A percentile compares a stretch with the other conserved stretches of the same genome.
Conservation (phyloP, 2,329 filamentous ascomycete species). For the Scedosporium aurantiacum region DNA sequence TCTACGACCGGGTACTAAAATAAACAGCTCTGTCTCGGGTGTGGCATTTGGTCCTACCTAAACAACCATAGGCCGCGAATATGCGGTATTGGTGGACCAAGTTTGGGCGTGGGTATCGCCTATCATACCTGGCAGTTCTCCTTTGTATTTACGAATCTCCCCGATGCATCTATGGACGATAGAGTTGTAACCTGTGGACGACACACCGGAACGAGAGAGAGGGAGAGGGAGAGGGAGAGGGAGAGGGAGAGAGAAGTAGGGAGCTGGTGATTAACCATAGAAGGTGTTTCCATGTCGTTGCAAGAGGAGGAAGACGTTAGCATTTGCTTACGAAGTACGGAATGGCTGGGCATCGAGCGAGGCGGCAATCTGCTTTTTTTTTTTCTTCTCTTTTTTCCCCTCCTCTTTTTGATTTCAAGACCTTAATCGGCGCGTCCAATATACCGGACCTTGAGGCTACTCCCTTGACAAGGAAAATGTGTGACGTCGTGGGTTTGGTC, state of each 20-base stretch:
- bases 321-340: background rate
- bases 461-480: too few relatives aligned
- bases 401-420: background rate
- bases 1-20: conserved; percentile 70
- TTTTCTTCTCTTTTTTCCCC: conserved; percentile 2
- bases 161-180: background rate
- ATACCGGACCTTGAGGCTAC: too few relatives aligned
- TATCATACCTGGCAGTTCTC: background rate
- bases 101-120: background rate
- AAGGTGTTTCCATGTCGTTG: conserved; percentile 1
- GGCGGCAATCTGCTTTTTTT: conserved; percentile 6
- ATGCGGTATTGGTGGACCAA: too few relatives aligned
- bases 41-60: background rate
- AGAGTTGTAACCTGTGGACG: background rate
- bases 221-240: too few relatives aligned
- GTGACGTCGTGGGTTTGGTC: too few relatives aligned
- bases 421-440: background rate
- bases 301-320: background rate
- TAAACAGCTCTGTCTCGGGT: conserved; percentile 22
- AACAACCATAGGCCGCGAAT: background rate
- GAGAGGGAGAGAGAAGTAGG: background rate
- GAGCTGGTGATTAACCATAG: background rate
- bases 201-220: background rate
- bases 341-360: background rate
- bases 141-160: background rate